These are phyloP conservation scores for Breviolum minutum DNA, from an alignment of 73 alveolate species.

Conservation along the genomic window DNA sequence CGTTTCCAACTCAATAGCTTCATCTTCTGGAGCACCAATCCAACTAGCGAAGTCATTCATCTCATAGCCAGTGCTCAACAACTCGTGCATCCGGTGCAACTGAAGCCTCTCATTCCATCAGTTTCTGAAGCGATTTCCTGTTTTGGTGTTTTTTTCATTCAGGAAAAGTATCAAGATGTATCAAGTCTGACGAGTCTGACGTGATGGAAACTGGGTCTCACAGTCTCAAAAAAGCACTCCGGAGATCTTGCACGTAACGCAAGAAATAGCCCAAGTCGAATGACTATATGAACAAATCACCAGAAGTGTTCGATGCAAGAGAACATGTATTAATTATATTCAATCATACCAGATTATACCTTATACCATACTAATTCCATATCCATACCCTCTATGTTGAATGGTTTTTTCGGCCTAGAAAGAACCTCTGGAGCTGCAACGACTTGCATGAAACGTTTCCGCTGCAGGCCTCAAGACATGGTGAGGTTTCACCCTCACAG, in stretches of 20 bases:
- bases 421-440: conserved; percentile 68
- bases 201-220: background rate
- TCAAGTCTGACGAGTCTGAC: background rate
- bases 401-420: background rate
- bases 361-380: background rate
- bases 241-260: too few relatives aligned
- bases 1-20: background rate
- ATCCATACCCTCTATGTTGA: background rate
- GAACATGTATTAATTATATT: too few relatives aligned
- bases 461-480: conserved; percentile 34
- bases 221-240: background rate
- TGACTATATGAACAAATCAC: background rate
- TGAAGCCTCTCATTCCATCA: background rate
- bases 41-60: conserved; percentile 24
- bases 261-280: too few relatives aligned
- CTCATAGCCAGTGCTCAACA: conserved; percentile 21
- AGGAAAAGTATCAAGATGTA: background rate
- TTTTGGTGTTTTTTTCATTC: background rate
- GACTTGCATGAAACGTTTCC: conserved; percentile 43
- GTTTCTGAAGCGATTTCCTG: too few relatives aligned
- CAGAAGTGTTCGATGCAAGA: background rate
- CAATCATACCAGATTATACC: too few relatives aligned
- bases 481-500: background rate
- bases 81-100: conserved; percentile 66
- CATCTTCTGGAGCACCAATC: background rate